phyloP scores from a whole-genome alignment of 257 asterid genomes.

The Nicotiana benthamiana region DNA sequence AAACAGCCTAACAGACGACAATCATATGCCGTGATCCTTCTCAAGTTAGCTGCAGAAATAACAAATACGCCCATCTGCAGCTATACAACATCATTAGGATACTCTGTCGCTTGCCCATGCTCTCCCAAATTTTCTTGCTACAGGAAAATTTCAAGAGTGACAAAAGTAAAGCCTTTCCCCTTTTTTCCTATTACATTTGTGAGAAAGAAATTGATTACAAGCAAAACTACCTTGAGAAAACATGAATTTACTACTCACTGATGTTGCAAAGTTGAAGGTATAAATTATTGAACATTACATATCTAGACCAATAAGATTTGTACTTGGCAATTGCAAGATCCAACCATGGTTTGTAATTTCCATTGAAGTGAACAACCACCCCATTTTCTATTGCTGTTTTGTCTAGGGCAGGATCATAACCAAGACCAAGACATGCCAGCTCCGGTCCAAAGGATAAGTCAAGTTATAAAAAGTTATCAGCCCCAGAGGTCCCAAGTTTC shows the following conservation, averaged over 20 bases:
- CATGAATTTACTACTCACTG: constrained; percentile 18
- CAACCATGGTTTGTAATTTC: constrained; percentile 97
- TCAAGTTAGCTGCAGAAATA: neutral
- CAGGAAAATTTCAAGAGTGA: neutral
- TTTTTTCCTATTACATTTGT: neutral
- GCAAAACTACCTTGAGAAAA: neutral
- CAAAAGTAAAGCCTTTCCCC: neutral
- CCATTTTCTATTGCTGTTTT: constrained; percentile 73
- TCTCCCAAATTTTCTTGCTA: constrained; percentile 1
- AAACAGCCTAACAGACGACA: neutral
- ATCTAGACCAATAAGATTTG: constrained; percentile 73
- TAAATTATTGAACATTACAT: constrained; percentile 55
- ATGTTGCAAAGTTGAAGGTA: constrained; percentile 59
- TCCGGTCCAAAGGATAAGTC: constrained; percentile 74
- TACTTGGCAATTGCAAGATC: constrained; percentile 88
- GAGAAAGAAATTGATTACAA: neutral
- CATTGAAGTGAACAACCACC: constrained; percentile 89
- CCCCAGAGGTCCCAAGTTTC: constrained; percentile 95
- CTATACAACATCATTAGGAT: neutral
- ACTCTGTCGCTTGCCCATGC: neutral
- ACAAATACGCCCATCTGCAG: neutral
- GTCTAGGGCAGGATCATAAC: constrained; percentile 95
- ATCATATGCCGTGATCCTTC: neutral
- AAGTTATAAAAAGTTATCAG: constrained; percentile 85
- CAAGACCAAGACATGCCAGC: constrained; percentile 92